Conservation (phyloP, 1,139 yeast genomes). For the Suzukiozyma palmioleophila region DNA sequence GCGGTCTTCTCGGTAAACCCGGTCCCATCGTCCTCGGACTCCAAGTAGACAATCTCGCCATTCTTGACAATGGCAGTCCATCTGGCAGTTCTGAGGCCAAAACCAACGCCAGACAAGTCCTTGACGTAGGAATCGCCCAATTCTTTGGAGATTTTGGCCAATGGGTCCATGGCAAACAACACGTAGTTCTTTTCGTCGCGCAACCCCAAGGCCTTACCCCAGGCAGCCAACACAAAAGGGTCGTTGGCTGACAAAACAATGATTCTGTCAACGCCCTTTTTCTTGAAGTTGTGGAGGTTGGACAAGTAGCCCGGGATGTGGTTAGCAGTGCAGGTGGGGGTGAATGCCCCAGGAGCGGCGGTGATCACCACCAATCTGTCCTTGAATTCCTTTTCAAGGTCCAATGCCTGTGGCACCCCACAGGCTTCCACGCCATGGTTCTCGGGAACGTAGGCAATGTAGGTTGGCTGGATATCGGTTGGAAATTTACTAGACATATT, state of each 20-base stretch:
- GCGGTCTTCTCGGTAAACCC: constrained; percentile 60
- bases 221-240: constrained; percentile 75
- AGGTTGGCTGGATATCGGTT: constrained; percentile 47
- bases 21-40: constrained; percentile 49
- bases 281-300: constrained; percentile 47
- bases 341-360: constrained; percentile 88
- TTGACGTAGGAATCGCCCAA: constrained; percentile 52
- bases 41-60: constrained; percentile 62
- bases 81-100: constrained; percentile 66
- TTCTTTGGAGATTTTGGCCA: constrained; percentile 42
- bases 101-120: constrained; percentile 52
- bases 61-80: constrained; percentile 63
- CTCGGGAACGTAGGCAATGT: constrained; percentile 52
- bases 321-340: constrained; percentile 79
- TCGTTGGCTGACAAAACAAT: constrained; percentile 76
- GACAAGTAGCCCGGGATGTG: constrained; percentile 76
- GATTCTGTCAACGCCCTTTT: constrained; percentile 68
- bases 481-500: constrained; percentile 32
- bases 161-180: constrained; percentile 73
- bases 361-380: constrained; percentile 64
- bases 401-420: constrained; percentile 48
- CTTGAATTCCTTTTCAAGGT: constrained; percentile 45
- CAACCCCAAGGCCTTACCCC: constrained; percentile 70
- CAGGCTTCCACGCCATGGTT: constrained; percentile 44
- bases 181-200: constrained; percentile 44